phyloP scores from a whole-genome alignment of 2,329 filamentous ascomycete species.

The Colletotrichum sp. region DNA sequence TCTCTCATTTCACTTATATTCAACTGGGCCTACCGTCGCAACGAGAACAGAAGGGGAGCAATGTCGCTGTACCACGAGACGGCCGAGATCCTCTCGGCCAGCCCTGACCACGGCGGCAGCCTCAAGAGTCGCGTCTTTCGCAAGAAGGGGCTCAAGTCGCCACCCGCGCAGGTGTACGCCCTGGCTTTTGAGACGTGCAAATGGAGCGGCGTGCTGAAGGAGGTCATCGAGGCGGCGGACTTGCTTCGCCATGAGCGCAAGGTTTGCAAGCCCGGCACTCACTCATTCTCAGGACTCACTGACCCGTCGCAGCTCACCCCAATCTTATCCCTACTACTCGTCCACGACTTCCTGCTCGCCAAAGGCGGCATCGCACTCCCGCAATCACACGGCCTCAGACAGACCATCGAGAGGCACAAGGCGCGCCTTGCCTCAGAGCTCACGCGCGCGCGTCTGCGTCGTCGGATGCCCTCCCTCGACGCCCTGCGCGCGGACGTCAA shows the following conservation, averaged over 20 bases:
- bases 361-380: conserved; percentile 85
- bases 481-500: conserved; percentile 66
- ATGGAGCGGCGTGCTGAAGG: conserved; percentile 86
- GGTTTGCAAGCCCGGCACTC: conserved; percentile 52
- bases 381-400: conserved; percentile 76
- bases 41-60: no score
- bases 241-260: conserved; percentile 83
- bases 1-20: neutral
- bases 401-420: conserved; percentile 80
- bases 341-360: conserved; percentile 84
- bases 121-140: conserved; percentile 86
- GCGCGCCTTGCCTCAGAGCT: conserved; percentile 82
- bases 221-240: conserved; percentile 84
- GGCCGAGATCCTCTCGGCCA: conserved; percentile 71
- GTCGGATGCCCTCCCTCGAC: conserved; percentile 72
- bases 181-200: conserved; percentile 86
- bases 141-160: conserved; percentile 75
- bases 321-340: conserved; percentile 77
- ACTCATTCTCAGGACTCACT: neutral
- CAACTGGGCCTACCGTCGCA: neutral
- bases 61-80: conserved; percentile 98
- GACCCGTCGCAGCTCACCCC: conserved; percentile 71
- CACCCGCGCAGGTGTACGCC: conserved; percentile 84
- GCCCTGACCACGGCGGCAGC: conserved; percentile 74
- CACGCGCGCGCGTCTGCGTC: conserved; percentile 76